Conservation (phyloP, 192 early-diverging fungal genomes). For the Coemansia sp. region DNA sequence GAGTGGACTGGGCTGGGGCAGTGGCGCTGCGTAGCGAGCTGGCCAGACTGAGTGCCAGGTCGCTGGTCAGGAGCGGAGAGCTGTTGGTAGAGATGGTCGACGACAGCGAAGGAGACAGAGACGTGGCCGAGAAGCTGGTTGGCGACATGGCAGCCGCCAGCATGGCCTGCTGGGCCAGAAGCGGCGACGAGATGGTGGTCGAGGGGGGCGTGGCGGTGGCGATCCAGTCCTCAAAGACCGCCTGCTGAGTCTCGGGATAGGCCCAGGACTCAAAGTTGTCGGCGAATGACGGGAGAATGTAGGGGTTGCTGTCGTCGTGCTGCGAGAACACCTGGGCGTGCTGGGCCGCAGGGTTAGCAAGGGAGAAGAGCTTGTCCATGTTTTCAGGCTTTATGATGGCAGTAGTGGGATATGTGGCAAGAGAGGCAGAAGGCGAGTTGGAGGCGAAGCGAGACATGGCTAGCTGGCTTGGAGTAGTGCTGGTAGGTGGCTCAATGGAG, state of each 20-base stretch:
- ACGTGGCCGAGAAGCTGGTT: conserved; percentile 8
- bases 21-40: conserved; percentile 27
- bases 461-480: neutral
- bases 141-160: conserved; percentile 23
- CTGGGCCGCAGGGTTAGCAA: conserved; percentile 27
- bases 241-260: conserved; percentile 47
- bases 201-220: conserved; percentile 32
- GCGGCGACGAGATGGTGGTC: conserved; percentile 42
- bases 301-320: conserved; percentile 33
- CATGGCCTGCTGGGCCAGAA: conserved; percentile 16
- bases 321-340: conserved; percentile 25
- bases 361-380: conserved; percentile 48
- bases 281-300: conserved; percentile 41
- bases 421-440: conserved; percentile 26
- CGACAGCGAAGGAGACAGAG: conserved; percentile 25
- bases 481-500: conserved; percentile 21
- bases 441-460: conserved; percentile 34
- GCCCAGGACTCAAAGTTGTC: conserved; percentile 51
- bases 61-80: conserved; percentile 37
- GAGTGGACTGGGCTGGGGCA: conserved; percentile 5
- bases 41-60: conserved; percentile 40
- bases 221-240: conserved; percentile 48
- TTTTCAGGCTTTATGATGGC: conserved; percentile 19
- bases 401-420: conserved; percentile 17
- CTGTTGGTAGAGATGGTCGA: conserved; percentile 22